phyloP scores from a whole-genome alignment of 1,139 yeast species.

The Schizosaccharomyces versatilis region DNA sequence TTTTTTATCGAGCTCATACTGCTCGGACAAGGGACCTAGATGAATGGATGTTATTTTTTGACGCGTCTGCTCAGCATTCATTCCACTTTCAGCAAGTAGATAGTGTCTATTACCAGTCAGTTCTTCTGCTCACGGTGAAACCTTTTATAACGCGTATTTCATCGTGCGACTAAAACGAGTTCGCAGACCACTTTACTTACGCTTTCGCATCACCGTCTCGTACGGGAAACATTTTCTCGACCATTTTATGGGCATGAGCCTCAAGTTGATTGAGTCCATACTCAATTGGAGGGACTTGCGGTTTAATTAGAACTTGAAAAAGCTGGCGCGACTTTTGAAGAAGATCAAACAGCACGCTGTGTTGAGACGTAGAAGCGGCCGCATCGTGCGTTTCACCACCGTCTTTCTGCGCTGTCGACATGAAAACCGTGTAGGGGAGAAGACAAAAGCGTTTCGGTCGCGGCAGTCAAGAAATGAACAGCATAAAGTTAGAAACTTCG shows the following conservation, averaged over 20 bases:
- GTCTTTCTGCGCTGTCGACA: too few relatives aligned
- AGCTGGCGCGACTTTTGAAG: constrained; percentile 4
- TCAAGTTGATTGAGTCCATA: constrained; percentile 5
- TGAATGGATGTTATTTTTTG: constrained; percentile 26
- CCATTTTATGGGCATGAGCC: neutral
- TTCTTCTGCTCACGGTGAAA: neutral
- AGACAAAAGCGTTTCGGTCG: too few relatives aligned
- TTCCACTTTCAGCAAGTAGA: constrained; percentile 69
- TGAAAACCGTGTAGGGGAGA: too few relatives aligned
- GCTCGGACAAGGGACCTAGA: constrained; percentile 16
- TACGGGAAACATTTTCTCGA: constrained; percentile 15
- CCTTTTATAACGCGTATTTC: neutral
- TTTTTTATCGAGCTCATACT: constrained; percentile 13
- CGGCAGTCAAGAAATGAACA: too few relatives aligned
- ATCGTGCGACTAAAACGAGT: neutral
- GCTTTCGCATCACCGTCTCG: constrained; percentile 52
- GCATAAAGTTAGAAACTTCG: too few relatives aligned
- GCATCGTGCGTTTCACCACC: too few relatives aligned
- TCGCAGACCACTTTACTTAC: neutral
- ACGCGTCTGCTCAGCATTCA: constrained; percentile 71
- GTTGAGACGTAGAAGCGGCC: too few relatives aligned
- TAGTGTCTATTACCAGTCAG: constrained; percentile 28
- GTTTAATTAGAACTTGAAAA: neutral
- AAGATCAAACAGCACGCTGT: neutral
- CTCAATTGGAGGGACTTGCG: constrained; percentile 7